Base-by-base conservation (phyloP, 2,329 filamentous ascomycete genomes). In the Chaetomiaceae sp. region DNA sequence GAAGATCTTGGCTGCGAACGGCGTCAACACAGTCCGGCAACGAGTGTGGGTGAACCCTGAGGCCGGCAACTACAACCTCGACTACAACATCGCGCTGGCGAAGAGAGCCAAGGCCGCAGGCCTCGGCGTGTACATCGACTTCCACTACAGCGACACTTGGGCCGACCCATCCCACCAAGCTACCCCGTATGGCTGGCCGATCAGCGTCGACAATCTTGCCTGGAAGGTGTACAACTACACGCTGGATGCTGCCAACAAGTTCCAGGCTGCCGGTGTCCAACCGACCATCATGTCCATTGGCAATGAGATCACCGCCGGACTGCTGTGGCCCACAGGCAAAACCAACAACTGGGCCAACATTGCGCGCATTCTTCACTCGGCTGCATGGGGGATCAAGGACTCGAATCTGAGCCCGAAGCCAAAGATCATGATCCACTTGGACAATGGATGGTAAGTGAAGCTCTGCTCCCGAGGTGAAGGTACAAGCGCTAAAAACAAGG, bases 371-470 rank as follows among this genome's bases (percentile, higher is more conserved):
- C 72, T 88, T 8, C 76, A 84, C 58, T 80, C 79, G 6, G 83
- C 79, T 0, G 71, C 78, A 0, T 74, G 70, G 47, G 84, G 78
- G 2, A 73, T 88, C 57, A 83, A 80, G 56, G 79, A 84, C 57
- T 83, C 78, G 4, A 67, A 64, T 3, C 65, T 84, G 20, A 62
- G 62, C 33, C 69, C 74, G 0, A 72, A 75, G 51, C 81, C 83
- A 1, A 76, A 81, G 60, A 85, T 87, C 62, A 81, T 88, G 79
- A 76, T 88, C 33, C 84, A 88, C 58, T 71, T 87, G 3, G 83
- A 88, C 62, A 83, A 86, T 58, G 84, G 84, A n/a, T 88, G 83
- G 56, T 55, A 34, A 42, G 55, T 30, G 19, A 2, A n/a, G 11
- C 7, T 4, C 18, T 30, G 7, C 6, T 11, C n/a, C 12, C 14